phyloP scores from a whole-genome alignment of 805 yeast species.

The Grigorovia humatica region DNA sequence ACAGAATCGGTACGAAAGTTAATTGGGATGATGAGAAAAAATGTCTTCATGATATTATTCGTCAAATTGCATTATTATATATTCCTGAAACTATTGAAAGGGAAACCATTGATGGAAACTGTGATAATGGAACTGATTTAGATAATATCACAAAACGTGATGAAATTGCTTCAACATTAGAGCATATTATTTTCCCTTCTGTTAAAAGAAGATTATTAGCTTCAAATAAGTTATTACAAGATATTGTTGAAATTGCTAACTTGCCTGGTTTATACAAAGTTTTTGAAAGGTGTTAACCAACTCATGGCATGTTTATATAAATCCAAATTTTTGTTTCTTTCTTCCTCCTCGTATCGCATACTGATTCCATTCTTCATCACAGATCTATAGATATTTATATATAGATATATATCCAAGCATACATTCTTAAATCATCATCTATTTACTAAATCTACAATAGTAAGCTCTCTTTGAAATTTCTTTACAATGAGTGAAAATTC shows the following conservation, averaged over 20 bases:
- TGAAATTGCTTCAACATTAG: slow-evolving; percentile 35
- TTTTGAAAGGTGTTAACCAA: slow-evolving; percentile 71
- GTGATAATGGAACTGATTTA: slow-evolving; percentile 12
- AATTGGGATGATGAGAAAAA: slow-evolving; percentile 57
- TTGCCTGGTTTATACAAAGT: slow-evolving; percentile 85
- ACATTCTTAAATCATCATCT: background rate
- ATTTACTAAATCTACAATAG: slow-evolving; percentile 8
- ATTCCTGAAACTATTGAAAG: slow-evolving; percentile 53
- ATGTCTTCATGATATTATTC: slow-evolving; percentile 57
- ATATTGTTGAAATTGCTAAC: slow-evolving; percentile 77
- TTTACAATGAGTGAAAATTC: slow-evolving; percentile 11
- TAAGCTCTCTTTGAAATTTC: slow-evolving; percentile 14
- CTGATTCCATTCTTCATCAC: too few relatives aligned
- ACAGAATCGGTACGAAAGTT: slow-evolving; percentile 46
- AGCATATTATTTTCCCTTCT: slow-evolving; percentile 53
- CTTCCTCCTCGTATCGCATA: too few relatives aligned
- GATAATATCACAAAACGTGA: slow-evolving; percentile 20
- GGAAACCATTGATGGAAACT: slow-evolving; percentile 30
- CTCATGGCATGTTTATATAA: too few relatives aligned
- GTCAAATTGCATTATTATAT: slow-evolving; percentile 63
- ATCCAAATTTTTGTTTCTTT: too few relatives aligned
- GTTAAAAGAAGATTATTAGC: slow-evolving; percentile 57
- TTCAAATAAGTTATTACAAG: slow-evolving; percentile 38
- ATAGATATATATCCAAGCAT: background rate
- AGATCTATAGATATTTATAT: slow-evolving; percentile 1